A percentile compares a stretch with the other conserved stretches of the same genome.
Evolutionary conservation across 2,329 filamentous ascomycete species (phyloP).

Genomic region (Penicillium polonicum): DNA sequence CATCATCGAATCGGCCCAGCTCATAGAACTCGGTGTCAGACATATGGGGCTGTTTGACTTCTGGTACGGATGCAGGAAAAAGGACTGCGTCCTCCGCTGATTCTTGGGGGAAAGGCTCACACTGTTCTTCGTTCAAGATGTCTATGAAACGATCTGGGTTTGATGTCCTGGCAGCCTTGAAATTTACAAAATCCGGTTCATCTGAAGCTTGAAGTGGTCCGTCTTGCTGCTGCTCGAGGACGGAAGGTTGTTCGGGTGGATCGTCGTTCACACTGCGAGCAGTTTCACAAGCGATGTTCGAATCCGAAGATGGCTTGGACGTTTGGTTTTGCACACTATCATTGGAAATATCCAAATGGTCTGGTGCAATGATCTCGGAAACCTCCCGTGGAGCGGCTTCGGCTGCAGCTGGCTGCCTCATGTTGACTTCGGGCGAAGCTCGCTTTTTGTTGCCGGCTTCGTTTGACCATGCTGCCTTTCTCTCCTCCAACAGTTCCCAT

Average conservation of each 20-base stretch:
- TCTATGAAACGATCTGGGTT: neutral
- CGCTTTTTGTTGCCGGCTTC: neutral
- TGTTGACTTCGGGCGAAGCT: neutral
- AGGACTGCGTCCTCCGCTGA: neutral
- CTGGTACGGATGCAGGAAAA: neutral
- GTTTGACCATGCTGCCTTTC: constrained; percentile 15
- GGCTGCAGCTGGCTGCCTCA: neutral
- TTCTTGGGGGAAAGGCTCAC: neutral
- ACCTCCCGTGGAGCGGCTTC: neutral
- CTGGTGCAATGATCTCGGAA: neutral
- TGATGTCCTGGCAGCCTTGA: neutral
- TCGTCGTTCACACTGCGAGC: neutral
- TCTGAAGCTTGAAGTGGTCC: neutral
- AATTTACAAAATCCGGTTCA: too few relatives aligned
- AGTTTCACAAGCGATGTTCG: neutral
- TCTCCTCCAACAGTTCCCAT: constrained; percentile 18
- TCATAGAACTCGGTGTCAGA: neutral
- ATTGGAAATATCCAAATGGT: neutral
- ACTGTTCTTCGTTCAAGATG: neutral
- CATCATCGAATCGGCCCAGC: neutral
- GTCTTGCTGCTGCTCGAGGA: neutral
- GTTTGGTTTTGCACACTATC: neutral
- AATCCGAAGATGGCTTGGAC: neutral
- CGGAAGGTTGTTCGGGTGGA: neutral
- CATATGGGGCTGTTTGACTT: neutral